Base-by-base conservation (phyloP, 2,329 filamentous ascomycete species). In the Pestalotiopsis sp. region DNA sequence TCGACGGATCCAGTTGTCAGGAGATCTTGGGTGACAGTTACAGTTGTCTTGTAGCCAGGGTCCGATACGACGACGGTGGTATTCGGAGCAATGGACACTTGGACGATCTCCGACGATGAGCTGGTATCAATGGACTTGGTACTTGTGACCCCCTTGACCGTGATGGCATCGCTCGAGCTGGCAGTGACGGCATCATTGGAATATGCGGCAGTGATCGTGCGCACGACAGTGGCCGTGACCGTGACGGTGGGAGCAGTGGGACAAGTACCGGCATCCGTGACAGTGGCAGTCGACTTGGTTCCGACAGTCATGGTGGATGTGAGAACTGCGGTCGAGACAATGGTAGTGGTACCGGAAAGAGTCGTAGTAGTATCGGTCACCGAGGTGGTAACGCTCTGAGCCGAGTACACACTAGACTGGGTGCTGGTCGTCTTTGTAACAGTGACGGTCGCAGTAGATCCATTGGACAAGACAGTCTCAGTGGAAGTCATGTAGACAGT, bases 221-320 rank as follows among this genome's bases (percentile, higher is more conserved):
- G 61, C 20, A 59, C 61, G 23, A 61, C 36, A 4, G 64, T 66
- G 13, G 41, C 64, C 20, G 67, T 62, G 7, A 69, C 27, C 5
- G 64, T 69, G 39, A 63, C 67, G 6, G 62, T 66, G 17, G 63
- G 65, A 14, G 56, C 36, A n/a, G 31, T n/a, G 39, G 56, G 13
- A 38, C 67, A 59, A 23, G 11, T 45, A 36, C 23, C 7, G 23
- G 41, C 45, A 36, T 68, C 58, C 14, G 67, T 69, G 36, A 66
- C 66, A 25, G 68, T 71, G n/a, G 68, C 41, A 25, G 25, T 3
- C 4, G 72, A 71, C 5, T 23, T n/a, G 14, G 17, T 20, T 52
- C n/a, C 45, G 63, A 69, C 41, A 2, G 71, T 74, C 5, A 72
- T 61, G 4, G 71, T 74, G 13, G 67, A 68, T 11, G 67, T 71